Base-by-base conservation (phyloP, 2,329 filamentous ascomycete species). In the Didymella pinodella region DNA sequence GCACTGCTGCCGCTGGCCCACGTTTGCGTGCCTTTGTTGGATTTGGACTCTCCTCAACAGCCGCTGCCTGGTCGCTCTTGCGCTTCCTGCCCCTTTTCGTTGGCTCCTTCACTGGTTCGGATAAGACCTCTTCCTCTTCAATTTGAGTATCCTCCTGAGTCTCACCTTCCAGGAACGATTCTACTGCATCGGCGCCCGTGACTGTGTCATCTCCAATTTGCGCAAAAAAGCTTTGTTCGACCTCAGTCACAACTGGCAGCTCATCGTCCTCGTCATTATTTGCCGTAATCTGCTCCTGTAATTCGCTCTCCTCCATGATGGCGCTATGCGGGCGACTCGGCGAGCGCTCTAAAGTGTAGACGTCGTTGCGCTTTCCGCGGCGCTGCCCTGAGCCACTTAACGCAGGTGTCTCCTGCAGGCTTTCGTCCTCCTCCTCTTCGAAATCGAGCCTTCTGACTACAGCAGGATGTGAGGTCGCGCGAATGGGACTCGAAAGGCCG, bases 401-500 rank as follows among this genome's bases (percentile, higher is more conserved):
- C 48, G 49, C 73, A 25, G 71, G 69, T 14, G 67, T 75, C 52
- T 73, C 68, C 48, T 70, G 72, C 26, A 72, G 53, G 46, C 64
- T 69, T 10, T 76, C 74, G 5, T 60, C 57, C 25, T 59, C 56
- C 20, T 78, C 77, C n/a, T 73, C 79, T 65, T 66, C 76, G 72
- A 88, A 88, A 68, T 88, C 80, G 8, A 90, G 77, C 40, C 78
- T 80, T 53, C 86, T 81, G 56, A 82, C 85, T 14, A 87, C 82
- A 4, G 80, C 78, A 5, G 74, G 71, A 43, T 75, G 67, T 25
- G 74, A 75, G 11, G 64, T 49, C 16, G 74, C 66, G 48, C 73
- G 75, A 16, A 62, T 57, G 6, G 75, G 73, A 32, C 71, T 75
- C 1, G 68, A 69, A 5, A 51, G 34, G 11, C 57, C 57, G 22